Evolutionary conservation across 1,139 yeast genomes (phyloP), one percentile per base, ranked within the genome.

Genomic region (Zygoascus meyerae): DNA sequence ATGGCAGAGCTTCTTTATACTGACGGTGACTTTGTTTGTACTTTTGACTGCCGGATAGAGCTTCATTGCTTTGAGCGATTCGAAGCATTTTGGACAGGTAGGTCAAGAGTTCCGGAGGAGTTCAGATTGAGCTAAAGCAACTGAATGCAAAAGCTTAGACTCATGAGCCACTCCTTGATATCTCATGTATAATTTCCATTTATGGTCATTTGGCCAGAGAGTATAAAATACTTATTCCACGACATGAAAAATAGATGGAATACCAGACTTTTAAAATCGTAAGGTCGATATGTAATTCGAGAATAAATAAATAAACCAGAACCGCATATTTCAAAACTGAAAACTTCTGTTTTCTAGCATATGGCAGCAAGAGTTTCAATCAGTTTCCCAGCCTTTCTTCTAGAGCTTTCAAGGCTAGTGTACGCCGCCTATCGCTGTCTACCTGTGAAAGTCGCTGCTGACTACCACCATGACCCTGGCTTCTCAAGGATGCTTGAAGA

Each of bases 401-500:
- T 50, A 87, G 71, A 26, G 86, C 90, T 59, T 84, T 85, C 48
- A 87, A 67, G 0, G 96, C 96, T 42, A 87, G 79, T 56, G 85
- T 92, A 63, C 95, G 75, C 65, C 96, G 76, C 63, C 96, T 77
- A 60, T 87, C 95, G 14, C 92, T 90, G 81, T 36, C 83, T 2
- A 61, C 63, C 31, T 54, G 49, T n/a, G 51, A 53, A 38, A 14
- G 49, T 43, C 46, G 45, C 48, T 48, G 49, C 41, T 32, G 44
- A 41, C 31, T 36, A 43, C 31, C 34, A 5, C 32, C 14, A 1
- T 44, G 51, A 15, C 49, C 48, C 76, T 67, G 71, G 70, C 66
- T 72, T 84, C 69, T 68, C 33, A 54, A 34, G 14, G 52, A 44
- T 2, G 89, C 86, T 53, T 89, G 71, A 46, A 80, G 61, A 62